Percentiles rank a stretch among this genome's conserved stretches.
Conservation (phyloP, 2,329 filamentous ascomycete genomes). For the Claviceps africana region DNA sequence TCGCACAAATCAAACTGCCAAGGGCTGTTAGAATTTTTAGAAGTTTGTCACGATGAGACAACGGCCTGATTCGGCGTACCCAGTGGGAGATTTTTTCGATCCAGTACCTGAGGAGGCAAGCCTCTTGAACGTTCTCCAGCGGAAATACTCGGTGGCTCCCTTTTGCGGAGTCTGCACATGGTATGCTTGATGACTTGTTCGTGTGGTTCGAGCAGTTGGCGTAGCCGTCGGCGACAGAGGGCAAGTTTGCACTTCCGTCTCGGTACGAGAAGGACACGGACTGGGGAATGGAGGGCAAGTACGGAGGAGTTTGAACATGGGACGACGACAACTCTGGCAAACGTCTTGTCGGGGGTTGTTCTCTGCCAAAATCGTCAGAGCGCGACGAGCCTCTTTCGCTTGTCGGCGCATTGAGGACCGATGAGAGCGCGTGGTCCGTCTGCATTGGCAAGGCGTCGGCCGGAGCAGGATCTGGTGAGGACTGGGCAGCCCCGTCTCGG, state of each 20-base stretch:
- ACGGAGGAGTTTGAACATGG: neutral
- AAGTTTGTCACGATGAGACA: neutral
- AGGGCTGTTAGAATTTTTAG: neutral
- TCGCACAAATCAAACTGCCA: slow-evolving; percentile 26
- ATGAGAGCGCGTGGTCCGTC: neutral
- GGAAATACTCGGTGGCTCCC: slow-evolving; percentile 14
- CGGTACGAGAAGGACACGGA: neutral
- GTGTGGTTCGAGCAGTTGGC: neutral
- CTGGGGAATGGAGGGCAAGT: neutral
- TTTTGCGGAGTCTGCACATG: neutral
- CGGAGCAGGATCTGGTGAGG: neutral
- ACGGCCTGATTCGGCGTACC: slow-evolving; percentile 12
- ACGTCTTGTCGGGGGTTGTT: neutral
- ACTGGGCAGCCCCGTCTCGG: neutral
- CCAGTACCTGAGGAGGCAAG: slow-evolving; percentile 25
- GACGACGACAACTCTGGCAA: neutral
- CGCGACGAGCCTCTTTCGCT: neutral
- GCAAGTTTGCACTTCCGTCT: neutral
- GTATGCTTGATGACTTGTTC: neutral
- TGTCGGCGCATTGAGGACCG: neutral
- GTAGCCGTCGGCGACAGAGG: neutral
- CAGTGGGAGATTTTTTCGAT: slow-evolving; percentile 26
- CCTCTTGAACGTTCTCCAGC: slow-evolving; percentile 21
- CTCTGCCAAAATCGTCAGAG: slow-evolving; percentile 2
- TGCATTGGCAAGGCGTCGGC: neutral